Evolutionary conservation across 768 basidiomycete genomes (phyloP).

Genomic region (Dioszegia crocea): DNA sequence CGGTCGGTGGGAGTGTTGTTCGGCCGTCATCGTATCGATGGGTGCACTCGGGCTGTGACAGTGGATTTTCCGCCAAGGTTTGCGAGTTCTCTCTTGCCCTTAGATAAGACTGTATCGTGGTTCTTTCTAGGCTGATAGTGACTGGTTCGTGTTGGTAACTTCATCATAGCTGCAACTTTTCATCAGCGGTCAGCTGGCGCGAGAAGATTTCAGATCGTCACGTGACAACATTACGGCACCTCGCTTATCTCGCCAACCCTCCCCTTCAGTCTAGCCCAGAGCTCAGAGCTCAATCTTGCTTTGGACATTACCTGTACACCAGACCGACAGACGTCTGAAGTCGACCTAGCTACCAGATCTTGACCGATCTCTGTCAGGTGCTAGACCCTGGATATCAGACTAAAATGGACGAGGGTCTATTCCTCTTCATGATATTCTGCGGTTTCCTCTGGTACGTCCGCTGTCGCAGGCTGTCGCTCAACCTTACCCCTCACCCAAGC

Average conservation of each 20-base stretch:
- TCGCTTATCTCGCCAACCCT: conserved; percentile 14
- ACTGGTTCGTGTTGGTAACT: too few species aligned
- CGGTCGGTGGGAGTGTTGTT: conserved; percentile 65
- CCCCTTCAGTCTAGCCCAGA: background rate
- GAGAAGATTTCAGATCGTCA: conserved; percentile 8
- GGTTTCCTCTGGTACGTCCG: conserved; percentile 32
- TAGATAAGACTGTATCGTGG: too few species aligned
- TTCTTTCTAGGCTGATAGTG: too few species aligned
- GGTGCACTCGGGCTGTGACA: too few species aligned
- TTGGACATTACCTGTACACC: background rate
- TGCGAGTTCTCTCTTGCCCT: too few species aligned
- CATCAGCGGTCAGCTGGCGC: background rate
- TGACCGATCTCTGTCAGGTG: too few species aligned
- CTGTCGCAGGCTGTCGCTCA: background rate
- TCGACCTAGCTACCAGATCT: too few species aligned
- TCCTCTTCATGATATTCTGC: conserved; percentile 35
- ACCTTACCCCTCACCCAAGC: background rate
- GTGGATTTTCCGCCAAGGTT: too few species aligned
- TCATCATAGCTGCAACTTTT: background rate
- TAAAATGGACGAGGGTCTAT: conserved; percentile 39
- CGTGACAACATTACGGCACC: conserved; percentile 4
- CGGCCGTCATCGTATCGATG: conserved; percentile 11
- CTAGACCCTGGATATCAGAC: too few species aligned
- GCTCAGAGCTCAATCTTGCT: background rate
- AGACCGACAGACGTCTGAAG: too few species aligned